Evolutionary conservation across 164 flowering plant genomes (phyloP).

Genomic region (Taxillus chinensis): DNA sequence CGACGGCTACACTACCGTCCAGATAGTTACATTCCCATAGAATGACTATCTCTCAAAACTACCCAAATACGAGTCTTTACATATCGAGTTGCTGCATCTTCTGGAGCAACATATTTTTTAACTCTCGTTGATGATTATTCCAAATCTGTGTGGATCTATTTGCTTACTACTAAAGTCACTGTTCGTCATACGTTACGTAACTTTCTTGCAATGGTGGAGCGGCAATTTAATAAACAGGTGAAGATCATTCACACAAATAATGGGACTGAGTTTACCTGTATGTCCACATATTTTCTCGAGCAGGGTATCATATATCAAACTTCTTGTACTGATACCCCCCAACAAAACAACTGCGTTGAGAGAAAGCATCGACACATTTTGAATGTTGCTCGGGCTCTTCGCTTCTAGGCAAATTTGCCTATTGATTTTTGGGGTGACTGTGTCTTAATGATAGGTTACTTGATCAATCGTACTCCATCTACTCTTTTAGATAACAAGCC

Average conservation of each 20-base stretch:
- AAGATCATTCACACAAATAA: background rate
- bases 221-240: background rate
- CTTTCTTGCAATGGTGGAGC: background rate
- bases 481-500: background rate
- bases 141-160: background rate
- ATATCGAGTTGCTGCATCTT: background rate
- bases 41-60: no score
- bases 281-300: background rate
- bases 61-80: no score
- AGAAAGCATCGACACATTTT: no score
- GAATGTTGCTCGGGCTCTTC: no score
- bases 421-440: conserved; percentile 10
- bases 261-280: background rate
- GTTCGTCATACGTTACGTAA: background rate
- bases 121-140: conserved; percentile 13
- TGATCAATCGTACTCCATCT: conserved; percentile 5
- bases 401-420: background rate
- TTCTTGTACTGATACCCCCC: conserved; percentile 1
- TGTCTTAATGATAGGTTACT: conserved; percentile 1
- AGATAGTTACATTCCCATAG: no score
- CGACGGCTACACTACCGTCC: no score
- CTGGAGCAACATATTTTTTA: background rate
- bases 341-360: no score
- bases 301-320: conserved; percentile 4
- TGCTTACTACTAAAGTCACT: background rate